These are phyloP conservation scores for Yarrowia sp. DNA, from an alignment of 805 yeast species.

Conservation along the genomic window DNA sequence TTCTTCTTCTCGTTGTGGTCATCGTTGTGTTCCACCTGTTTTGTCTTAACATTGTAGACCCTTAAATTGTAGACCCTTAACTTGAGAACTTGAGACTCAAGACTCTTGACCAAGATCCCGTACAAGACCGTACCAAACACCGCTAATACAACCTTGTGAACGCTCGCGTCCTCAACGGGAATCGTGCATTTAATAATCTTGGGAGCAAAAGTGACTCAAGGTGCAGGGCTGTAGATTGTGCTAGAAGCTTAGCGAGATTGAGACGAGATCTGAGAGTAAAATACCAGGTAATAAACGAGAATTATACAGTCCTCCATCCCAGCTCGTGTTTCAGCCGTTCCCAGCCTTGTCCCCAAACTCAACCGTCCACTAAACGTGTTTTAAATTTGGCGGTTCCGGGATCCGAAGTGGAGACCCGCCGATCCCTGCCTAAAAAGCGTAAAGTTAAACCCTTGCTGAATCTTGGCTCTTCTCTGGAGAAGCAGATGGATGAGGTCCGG, in stretches of 20 bases:
- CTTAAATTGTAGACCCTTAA: no score
- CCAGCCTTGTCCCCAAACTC: no score
- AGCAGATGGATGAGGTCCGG: slow-evolving; percentile 10
- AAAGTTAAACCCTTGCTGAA: neutral
- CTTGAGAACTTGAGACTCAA: no score
- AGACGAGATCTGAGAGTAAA: no score
- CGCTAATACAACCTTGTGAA: neutral
- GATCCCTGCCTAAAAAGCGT: slow-evolving; percentile 2
- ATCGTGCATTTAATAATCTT: neutral
- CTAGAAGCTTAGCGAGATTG: neutral
- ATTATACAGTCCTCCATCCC: no score
- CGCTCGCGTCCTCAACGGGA: slow-evolving; percentile 6
- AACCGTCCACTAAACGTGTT: no score
- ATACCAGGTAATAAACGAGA: no score
- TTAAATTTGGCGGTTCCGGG: neutral
- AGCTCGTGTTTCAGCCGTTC: no score
- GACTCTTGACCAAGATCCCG: no score
- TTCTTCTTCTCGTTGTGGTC: no score
- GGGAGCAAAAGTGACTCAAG: slow-evolving; percentile 15
- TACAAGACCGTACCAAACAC: neutral
- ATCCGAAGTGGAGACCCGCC: slow-evolving; percentile 17
- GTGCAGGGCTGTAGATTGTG: neutral
- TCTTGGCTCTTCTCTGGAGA: slow-evolving; percentile 7
- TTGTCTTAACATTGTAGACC: no score
- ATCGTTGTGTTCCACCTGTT: no score